Base-by-base conservation (phyloP, 441 rosid genomes). In the Euphorbia celastroides region DNA sequence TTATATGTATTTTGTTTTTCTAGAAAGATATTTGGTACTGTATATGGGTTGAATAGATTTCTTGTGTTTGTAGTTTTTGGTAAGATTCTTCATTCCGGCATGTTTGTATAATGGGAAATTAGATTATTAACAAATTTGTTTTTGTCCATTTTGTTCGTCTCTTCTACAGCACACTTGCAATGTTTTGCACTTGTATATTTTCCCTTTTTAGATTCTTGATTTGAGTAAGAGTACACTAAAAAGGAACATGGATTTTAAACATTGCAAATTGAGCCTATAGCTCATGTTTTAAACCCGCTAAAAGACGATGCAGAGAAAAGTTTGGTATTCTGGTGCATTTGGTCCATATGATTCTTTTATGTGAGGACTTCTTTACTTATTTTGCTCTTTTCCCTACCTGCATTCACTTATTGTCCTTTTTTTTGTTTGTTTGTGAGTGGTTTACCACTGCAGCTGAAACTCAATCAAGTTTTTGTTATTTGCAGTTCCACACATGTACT, bases 361-460 rank as follows among this genome's bases (percentile, higher is more conserved):
- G 71, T 23, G 71, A 68, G 88, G 80, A 85, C 85, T 75, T 74
- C 82, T 87, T 85, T 80, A 61, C 83, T 74, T 79, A 82, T 78
- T 80, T 72, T 76, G 77, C 76, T 76, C 74, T 79, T 80, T 79
- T 71, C 71, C 64, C 57, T 31, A 7, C 42, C 60, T 73, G 60
- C 57, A 64, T 68, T 71, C 65, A 60, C 59, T 67, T 38, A 57
- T 55, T 73, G 69, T 70, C 46, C 75, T 72, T 57, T 77, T 80
- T 79, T 34, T 34, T 34, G 5, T 34, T 3, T 34, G n/a, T n/a
- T n/a, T n/a, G n/a, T n/a, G n/a, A 63, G 60, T 69, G 36, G 58
- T 50, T 72, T 72, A 74, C 77, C 60, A 77, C 77, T 67, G 60
- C 19, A 62, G 42, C 59, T 67, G 56, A 72, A 63, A 64, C 69